A percentile compares a stretch with the other conserved stretches of the same genome.
phyloP scores from a whole-genome alignment of 1,284 basidiomycete species.

The Meira miltonrushii region DNA sequence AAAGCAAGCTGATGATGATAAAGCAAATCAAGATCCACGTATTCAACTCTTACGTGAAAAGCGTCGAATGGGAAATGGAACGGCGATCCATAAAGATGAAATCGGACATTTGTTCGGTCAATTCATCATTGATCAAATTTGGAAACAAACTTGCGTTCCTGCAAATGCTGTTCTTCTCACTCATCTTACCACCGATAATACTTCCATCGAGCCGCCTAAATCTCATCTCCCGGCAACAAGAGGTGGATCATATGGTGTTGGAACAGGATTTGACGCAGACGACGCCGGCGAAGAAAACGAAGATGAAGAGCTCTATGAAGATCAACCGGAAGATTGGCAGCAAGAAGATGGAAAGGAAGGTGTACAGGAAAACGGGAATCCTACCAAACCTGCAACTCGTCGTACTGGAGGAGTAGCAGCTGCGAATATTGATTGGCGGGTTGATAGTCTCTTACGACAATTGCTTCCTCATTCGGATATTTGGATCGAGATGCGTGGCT shows the following conservation, averaged over 20 bases:
- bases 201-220: neutral
- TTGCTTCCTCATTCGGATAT: neutral
- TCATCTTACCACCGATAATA: conserved; percentile 3
- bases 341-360: neutral
- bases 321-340: neutral
- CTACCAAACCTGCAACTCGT: neutral
- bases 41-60: neutral
- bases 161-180: conserved; percentile 5
- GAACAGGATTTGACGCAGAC: conserved; percentile 10
- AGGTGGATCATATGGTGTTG: conserved; percentile 7
- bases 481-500: conserved; percentile 6
- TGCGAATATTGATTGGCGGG: conserved; percentile 5
- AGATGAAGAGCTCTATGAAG: conserved; percentile 7
- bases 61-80: neutral
- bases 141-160: conserved; percentile 2
- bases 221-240: neutral
- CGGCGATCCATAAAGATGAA: neutral
- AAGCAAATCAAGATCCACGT: conserved; percentile 1
- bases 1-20: neutral
- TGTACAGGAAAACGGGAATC: neutral
- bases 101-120: neutral
- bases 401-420: neutral
- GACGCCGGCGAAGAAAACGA: conserved; percentile 10
- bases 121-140: neutral
- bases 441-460: conserved; percentile 3